Conservation (phyloP, 176 grass and related monocot species). For the Themeda triandra region DNA sequence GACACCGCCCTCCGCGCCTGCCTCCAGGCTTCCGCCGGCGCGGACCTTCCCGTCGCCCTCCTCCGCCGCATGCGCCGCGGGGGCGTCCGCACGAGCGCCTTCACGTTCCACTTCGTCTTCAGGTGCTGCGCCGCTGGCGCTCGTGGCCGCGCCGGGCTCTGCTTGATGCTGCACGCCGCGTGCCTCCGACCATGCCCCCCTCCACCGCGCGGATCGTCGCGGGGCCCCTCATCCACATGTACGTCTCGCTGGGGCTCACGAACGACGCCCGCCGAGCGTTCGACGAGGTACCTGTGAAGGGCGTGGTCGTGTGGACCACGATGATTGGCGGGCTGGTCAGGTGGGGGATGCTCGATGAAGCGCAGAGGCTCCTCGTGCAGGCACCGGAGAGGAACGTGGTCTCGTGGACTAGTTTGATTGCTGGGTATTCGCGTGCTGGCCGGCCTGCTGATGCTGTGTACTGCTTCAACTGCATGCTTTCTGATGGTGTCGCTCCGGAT, state of each 20-base stretch:
- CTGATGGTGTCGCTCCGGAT: slow-evolving; percentile 38
- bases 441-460: slow-evolving; percentile 35
- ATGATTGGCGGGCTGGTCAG: slow-evolving; percentile 54
- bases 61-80: slow-evolving; percentile 36
- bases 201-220: background rate
- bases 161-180: slow-evolving; percentile 46
- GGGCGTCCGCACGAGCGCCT: slow-evolving; percentile 31
- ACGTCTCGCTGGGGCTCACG: slow-evolving; percentile 30
- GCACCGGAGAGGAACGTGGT: slow-evolving; percentile 60
- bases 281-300: slow-evolving; percentile 31
- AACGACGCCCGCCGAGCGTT: slow-evolving; percentile 41
- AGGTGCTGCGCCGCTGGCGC: slow-evolving; percentile 35
- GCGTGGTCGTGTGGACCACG: slow-evolving; percentile 53
- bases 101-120: slow-evolving; percentile 72
- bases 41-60: background rate
- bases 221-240: slow-evolving; percentile 62
- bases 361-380: slow-evolving; percentile 33
- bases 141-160: background rate
- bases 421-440: slow-evolving; percentile 39
- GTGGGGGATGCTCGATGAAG: slow-evolving; percentile 34
- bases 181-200: slow-evolving; percentile 31
- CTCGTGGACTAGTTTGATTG: slow-evolving; percentile 67
- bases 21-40: background rate
- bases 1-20: slow-evolving; percentile 60
- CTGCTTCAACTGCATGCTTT: slow-evolving; percentile 62